Base-by-base conservation (phyloP, 305 asterid genomes). In the Plantago coronopus region DNA sequence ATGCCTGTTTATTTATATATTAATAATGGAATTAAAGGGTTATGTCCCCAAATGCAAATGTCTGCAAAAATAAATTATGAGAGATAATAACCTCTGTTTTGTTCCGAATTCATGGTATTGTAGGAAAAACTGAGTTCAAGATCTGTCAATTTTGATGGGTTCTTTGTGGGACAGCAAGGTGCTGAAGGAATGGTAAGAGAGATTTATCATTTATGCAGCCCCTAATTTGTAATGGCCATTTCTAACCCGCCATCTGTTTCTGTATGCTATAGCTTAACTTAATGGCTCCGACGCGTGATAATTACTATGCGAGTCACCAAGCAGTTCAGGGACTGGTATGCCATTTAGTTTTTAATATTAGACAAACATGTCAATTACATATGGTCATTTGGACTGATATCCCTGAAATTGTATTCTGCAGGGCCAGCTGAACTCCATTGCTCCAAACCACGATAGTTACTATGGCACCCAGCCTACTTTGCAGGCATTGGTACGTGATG, bases 381-480 rank as follows among this genome's bases (percentile, higher is more conserved):
- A n/a, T n/a, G n/a, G n/a, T n/a, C n/a, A n/a, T 60, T 47, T 13
- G 45, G 58, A 63, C 40, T 57, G 38, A 17, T 66, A 34, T 18
- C 58, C 21, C 59, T 66, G 60, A 67, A 62, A 20, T 45, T 66
- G 19, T 65, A 66, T 55, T 65, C 64, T 64, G 65, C 72, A 93
- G 99, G 99, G 97, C 75, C 99, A 89, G 73, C 79, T 89, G 70
- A 93, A 82, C 66, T 79, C 98, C 54, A 86, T 85, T 53, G 99
- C 97, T 63, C 96, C 97, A 43, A 65, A 86, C 57, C 97, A 83
- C 45, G 97, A 89, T 59, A 79, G 88, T 71, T 93, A 81, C 74
- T 87, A 89, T 67, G 74, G 87, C 67, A 48, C 88, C 70, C 96
- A 83, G 65, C 91, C 94, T 53, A 63, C 94, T 66, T 72, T 89